Conservation (phyloP, 2,329 filamentous ascomycete genomes). For the Paraconiothyrium sp. region DNA sequence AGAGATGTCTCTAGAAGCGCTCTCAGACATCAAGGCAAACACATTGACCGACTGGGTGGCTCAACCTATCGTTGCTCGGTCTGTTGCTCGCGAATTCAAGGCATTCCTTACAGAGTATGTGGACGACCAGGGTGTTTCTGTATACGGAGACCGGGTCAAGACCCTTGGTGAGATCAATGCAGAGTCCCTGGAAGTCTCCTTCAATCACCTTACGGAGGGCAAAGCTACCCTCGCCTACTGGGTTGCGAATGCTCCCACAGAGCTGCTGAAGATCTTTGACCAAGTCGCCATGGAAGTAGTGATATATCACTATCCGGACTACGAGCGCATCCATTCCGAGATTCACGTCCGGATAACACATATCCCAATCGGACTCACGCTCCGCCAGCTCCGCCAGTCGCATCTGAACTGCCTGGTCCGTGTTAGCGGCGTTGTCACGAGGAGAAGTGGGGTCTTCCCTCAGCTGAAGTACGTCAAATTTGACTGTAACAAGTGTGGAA, state of each 20-base stretch:
- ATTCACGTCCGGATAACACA: conserved; percentile 98
- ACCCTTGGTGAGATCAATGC: conserved; percentile 98
- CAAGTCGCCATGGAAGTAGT: conserved; percentile 97
- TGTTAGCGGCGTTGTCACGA: conserved; percentile 93
- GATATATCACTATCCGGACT: conserved; percentile 94
- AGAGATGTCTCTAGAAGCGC: conserved; percentile 88
- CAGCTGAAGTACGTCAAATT: conserved; percentile 99
- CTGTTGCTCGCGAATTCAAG: conserved; percentile 96
- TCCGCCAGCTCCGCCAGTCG: conserved; percentile 92
- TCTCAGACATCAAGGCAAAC: conserved; percentile 91
- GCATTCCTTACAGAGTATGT: conserved; percentile 96
- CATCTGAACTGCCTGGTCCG: conserved; percentile 96
- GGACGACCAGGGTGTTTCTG: conserved; percentile 86
- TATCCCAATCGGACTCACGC: conserved; percentile 91
- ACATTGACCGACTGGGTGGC: conserved; percentile 96
- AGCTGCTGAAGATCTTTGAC: conserved; percentile 95
- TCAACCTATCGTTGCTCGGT: conserved; percentile 86
- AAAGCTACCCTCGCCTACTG: conserved; percentile 97
- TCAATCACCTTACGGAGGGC: conserved; percentile 86
- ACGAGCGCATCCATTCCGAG: conserved; percentile 95
- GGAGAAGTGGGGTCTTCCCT: conserved; percentile 93
- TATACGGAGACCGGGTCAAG: conserved; percentile 93
- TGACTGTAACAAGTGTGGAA: conserved; percentile 91
- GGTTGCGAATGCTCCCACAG: conserved; percentile 92
- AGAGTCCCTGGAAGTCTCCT: conserved; percentile 95